Percentiles rank a stretch among this genome's conserved stretches.
These are phyloP conservation scores for Nissolia schottii DNA, from an alignment of 306 rosid species.

Conservation along the genomic window DNA sequence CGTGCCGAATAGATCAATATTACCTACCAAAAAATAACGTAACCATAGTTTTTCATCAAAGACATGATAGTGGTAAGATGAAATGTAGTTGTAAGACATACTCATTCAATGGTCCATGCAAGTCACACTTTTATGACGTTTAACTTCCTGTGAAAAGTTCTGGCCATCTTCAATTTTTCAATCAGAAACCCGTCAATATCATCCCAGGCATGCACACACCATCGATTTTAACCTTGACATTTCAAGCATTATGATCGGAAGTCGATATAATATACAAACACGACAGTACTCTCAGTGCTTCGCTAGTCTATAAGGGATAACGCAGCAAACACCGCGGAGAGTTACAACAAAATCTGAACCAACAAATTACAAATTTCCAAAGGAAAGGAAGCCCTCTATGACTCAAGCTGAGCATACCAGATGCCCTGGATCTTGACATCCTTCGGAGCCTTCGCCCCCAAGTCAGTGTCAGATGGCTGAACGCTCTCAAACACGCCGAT, in stretches of 20 bases:
- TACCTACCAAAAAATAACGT: no score
- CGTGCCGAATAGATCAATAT: no score
- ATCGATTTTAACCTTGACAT: not conserved
- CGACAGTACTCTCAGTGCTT: conserved; percentile 21
- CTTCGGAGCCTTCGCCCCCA: conserved; percentile 94
- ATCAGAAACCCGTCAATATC: no score
- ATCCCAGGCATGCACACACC: conserved; percentile 44
- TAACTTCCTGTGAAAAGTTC: no score
- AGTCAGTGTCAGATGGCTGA: conserved; percentile 95
- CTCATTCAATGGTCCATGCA: no score
- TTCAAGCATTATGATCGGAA: conserved; percentile 23
- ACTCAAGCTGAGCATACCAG: conserved; percentile 98
- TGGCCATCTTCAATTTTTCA: no score
- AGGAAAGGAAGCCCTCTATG: conserved; percentile 27
- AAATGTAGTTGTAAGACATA: no score
- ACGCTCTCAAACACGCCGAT: conserved; percentile 90
- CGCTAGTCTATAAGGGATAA: conserved; percentile 26
- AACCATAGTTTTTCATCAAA: no score
- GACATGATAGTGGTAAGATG: no score
- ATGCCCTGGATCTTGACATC: conserved; percentile 91
- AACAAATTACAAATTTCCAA: conserved; percentile 10
- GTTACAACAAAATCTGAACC: conserved; percentile 47
- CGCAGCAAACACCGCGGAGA: conserved; percentile 26
- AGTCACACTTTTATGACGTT: no score
- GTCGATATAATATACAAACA: conserved; percentile 42